Conservation (phyloP, 768 basidiomycete species). For the Hysterangium stoloniferum region DNA sequence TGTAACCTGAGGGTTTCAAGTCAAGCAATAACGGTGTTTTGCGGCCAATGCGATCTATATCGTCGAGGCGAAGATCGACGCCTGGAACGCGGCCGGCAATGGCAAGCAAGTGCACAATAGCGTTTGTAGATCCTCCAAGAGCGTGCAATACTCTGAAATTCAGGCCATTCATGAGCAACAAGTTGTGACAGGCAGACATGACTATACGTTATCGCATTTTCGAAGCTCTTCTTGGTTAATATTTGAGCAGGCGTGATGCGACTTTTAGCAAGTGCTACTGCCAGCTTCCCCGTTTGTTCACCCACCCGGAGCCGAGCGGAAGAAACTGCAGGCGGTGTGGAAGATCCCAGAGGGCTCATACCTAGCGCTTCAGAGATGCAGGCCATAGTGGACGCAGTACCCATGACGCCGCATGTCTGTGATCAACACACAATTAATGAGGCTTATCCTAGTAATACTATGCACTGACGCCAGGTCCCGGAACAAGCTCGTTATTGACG, state of each 20-base stretch:
- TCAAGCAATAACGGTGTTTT: conserved; percentile 16
- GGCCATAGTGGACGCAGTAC: conserved; percentile 23
- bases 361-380: conserved; percentile 22
- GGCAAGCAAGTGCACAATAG: conserved; percentile 16
- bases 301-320: conserved; percentile 19
- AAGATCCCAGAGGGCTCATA: conserved; percentile 19
- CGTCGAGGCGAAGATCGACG: conserved; percentile 11
- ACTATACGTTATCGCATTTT: conserved; percentile 15
- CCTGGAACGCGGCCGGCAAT: conserved; percentile 13
- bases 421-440: not conserved
- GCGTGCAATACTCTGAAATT: conserved; percentile 15
- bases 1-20: conserved; percentile 14
- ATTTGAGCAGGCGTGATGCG: conserved; percentile 6
- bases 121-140: conserved; percentile 17
- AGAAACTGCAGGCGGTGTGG: conserved; percentile 19
- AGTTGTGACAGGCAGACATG: not conserved
- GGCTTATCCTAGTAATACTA: not conserved
- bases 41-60: conserved; percentile 13
- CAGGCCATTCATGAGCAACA: not conserved
- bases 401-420: conserved; percentile 23
- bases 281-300: conserved; percentile 17
- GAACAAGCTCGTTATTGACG: conserved; percentile 21
- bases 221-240: conserved; percentile 13
- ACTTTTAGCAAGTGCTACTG: conserved; percentile 8
- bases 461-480: conserved; percentile 17